A percentile compares a stretch with the other conserved stretches of the same genome.
Conservation (phyloP, 768 basidiomycete species). For the Leccinum broughii region DNA sequence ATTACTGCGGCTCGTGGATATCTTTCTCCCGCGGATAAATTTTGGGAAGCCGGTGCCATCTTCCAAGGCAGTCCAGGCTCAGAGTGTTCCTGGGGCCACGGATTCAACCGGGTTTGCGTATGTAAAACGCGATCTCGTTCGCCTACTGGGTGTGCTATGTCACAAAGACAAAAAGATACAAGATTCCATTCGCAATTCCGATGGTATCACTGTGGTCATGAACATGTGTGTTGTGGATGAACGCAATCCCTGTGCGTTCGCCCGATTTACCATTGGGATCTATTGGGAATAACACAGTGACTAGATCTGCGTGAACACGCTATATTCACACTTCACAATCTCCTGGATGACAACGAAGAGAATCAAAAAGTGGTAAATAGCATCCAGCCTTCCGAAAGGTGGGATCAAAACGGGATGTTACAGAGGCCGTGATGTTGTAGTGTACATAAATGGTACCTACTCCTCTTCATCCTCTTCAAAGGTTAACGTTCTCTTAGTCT, state of each 20-base stretch:
- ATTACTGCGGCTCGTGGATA: conserved; percentile 69
- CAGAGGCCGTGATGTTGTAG: conserved; percentile 25
- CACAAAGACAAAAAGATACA: conserved; percentile 66
- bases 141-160: conserved; percentile 77
- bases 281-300: conserved; percentile 5
- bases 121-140: conserved; percentile 88
- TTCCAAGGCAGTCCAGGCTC: conserved; percentile 3
- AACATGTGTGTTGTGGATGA: conserved; percentile 90
- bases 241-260: conserved; percentile 82
- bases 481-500: conserved; percentile 51
- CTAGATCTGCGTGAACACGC: conserved; percentile 88
- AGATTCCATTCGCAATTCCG: conserved; percentile 67
- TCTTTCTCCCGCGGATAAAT: conserved; percentile 83
- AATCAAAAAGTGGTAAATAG: conserved; percentile 81
- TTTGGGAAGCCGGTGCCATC: conserved; percentile 61
- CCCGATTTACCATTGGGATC: not conserved
- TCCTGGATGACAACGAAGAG: conserved; percentile 72
- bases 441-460: conserved; percentile 17
- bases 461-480: conserved; percentile 59
- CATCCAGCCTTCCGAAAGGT: conserved; percentile 61
- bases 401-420: conserved; percentile 58
- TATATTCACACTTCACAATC: conserved; percentile 77
- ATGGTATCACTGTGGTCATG: conserved; percentile 81
- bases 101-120: conserved; percentile 71
- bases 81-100: conserved; percentile 24